These are phyloP conservation scores for Phytophthora pinifolia DNA, from an alignment of 352 stramenopile species.

Conservation along the genomic window DNA sequence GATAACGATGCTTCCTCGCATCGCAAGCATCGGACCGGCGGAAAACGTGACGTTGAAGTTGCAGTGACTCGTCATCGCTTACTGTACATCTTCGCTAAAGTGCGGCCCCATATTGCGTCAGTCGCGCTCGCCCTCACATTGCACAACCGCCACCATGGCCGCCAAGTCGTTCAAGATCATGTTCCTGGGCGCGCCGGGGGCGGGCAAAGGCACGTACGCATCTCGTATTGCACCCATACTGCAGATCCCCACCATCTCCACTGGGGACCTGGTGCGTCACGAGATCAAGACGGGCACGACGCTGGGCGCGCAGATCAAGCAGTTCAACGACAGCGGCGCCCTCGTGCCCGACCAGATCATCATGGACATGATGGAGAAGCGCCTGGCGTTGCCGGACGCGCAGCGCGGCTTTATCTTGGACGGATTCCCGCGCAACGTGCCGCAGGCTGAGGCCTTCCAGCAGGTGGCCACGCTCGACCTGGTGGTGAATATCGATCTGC, in stretches of 20 bases:
- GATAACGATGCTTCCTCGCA: no score
- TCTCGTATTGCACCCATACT: constrained; percentile 84
- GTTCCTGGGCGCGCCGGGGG: constrained; percentile 89
- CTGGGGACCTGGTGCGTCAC: constrained; percentile 85
- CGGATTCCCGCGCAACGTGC: constrained; percentile 89
- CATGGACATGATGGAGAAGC: constrained; percentile 85
- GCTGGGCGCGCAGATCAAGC: constrained; percentile 81
- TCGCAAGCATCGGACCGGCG: no score
- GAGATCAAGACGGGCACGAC: constrained; percentile 84
- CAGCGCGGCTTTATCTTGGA: constrained; percentile 88
- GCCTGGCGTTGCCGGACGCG: constrained; percentile 67
- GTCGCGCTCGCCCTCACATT: no score
- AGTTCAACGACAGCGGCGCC: constrained; percentile 81
- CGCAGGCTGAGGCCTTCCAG: constrained; percentile 84
- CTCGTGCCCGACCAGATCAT: constrained; percentile 90
- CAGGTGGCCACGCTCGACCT: constrained; percentile 73
- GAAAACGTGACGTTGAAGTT: constrained; percentile 13
- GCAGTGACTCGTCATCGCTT: constrained; percentile 10
- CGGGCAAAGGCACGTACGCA: constrained; percentile 91
- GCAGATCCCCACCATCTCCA: constrained; percentile 89
- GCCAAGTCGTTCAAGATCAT: constrained; percentile 77
- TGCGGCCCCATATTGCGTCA: no score
- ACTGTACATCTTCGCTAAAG: no score
- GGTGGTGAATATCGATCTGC: constrained; percentile 89
- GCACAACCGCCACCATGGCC: constrained; percentile 18